phyloP scores from a whole-genome alignment of 1,139 yeast genomes.

The Eremothecium cymbalariae region DNA sequence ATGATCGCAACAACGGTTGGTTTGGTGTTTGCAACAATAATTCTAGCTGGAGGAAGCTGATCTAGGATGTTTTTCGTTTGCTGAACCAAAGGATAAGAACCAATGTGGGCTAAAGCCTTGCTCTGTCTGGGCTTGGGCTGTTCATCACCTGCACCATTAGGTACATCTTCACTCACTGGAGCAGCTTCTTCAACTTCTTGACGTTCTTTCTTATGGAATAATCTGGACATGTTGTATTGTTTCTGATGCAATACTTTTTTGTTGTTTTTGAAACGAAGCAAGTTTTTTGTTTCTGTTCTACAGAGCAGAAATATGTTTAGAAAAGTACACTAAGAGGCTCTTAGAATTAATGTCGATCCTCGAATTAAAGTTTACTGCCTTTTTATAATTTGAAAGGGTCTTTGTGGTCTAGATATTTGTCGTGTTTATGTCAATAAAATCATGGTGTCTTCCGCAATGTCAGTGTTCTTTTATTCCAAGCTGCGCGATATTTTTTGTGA shows the following conservation, averaged over 20 bases:
- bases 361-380: no score
- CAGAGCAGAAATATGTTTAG: constrained; percentile 1
- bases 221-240: constrained; percentile 8
- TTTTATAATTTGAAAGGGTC: constrained; percentile 4
- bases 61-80: constrained; percentile 36
- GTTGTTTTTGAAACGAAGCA: constrained; percentile 1
- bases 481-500: no score
- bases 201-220: constrained; percentile 10
- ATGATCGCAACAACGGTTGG: constrained; percentile 36
- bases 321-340: constrained; percentile 6
- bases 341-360: no score
- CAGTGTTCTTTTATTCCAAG: no score
- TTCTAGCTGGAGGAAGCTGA: constrained; percentile 34
- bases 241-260: constrained; percentile 5
- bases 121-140: constrained; percentile 15
- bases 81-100: constrained; percentile 36
- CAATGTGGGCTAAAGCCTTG: constrained; percentile 32
- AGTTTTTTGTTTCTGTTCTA: constrained; percentile 6
- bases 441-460: no score
- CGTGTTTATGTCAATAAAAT: constrained; percentile 5
- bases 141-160: constrained; percentile 10
- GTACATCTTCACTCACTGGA: constrained; percentile 3
- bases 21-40: constrained; percentile 36
- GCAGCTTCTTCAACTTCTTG: constrained; percentile 10
- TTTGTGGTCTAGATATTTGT: constrained; percentile 4